Conservation (phyloP, 169 alveolate genomes). For the Babesia ovis region DNA sequence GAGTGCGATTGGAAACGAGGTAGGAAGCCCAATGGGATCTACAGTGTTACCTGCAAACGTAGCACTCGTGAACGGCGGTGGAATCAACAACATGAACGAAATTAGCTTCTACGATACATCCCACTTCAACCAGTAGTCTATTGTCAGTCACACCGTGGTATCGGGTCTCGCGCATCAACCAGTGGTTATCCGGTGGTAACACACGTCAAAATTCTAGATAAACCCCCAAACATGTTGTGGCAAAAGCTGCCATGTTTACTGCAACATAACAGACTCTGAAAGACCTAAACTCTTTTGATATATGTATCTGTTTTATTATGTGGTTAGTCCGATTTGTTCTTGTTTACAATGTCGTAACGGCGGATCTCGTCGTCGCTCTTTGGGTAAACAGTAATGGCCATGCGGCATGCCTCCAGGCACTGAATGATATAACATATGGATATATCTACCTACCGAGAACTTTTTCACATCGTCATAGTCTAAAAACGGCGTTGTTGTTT, state of each 20-base stretch:
- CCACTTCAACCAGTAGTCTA: slow-evolving; percentile 31
- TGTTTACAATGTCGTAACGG: neutral
- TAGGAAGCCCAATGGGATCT: slow-evolving; percentile 19
- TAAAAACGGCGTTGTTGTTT: neutral
- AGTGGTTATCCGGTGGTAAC: slow-evolving; percentile 20
- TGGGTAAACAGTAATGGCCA: slow-evolving; percentile 35
- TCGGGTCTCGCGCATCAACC: slow-evolving; percentile 9
- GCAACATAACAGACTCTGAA: neutral
- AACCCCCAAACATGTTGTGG: neutral
- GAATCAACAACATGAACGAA: slow-evolving; percentile 27
- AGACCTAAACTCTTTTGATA: neutral
- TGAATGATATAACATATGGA: neutral
- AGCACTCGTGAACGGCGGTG: slow-evolving; percentile 21
- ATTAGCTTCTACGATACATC: slow-evolving; percentile 37
- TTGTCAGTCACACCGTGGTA: neutral
- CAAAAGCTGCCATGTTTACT: slow-evolving; percentile 4
- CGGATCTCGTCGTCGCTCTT: slow-evolving; percentile 27
- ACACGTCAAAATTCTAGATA: slow-evolving; percentile 22
- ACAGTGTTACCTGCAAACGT: slow-evolving; percentile 1
- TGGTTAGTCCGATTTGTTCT: neutral
- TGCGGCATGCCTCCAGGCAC: slow-evolving; percentile 47
- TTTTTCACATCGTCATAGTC: slow-evolving; percentile 10
- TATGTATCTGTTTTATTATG: neutral
- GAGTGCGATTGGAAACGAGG: slow-evolving; percentile 3
- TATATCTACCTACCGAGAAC: slow-evolving; percentile 11